Base-by-base conservation (phyloP, 2,329 filamentous ascomycete genomes). In the Colletotrichum melonis region DNA sequence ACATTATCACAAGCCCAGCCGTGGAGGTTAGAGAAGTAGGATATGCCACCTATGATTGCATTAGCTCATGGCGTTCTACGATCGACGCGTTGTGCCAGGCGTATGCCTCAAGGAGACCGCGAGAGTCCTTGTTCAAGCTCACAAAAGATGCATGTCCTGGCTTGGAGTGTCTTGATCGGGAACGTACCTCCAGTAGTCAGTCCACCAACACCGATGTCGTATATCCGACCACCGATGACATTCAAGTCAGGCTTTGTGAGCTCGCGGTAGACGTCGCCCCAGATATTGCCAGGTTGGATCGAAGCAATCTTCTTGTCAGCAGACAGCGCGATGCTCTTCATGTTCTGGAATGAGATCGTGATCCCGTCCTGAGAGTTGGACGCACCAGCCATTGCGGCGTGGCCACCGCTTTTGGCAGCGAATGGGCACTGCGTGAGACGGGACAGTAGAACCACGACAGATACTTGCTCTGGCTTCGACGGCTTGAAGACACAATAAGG, bases 1-100 rank as follows among this genome's bases (percentile, higher is more conserved):
- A 88, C 81, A 42, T 83, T 85, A 69, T 87, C 87, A 63, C 83
- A 86, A n/a, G 80, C 83, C 69, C 84, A 84, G 3, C 87, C 87
- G 55, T 83, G 78, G 0, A 79, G 78, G 9, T 80, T 63, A 16
- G 78, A 78, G 46, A 78, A 77, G 64, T 65, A 78, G 9, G 74
- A 76, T n/a, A 75, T 75, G 8, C 74, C 75, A n/a, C 74, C 73
- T 67, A 6, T 7, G 1, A 19, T 12, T 9, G 2, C 14, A 52
- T 66, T 9, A 66, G 63, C 14, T 24, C 38, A 6, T 22, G 58
- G 6, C 19, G 24, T 11, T 57, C 26, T 30, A 30, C 24, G 14
- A 5, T 63, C 7, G 5, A 42, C 38, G 6, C 8, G 4, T 3
- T 2, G 32, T 35, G 32, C 32, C 32, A 35, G 11, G 32, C 3